Percentiles rank a stretch among this genome's conserved stretches.
These are phyloP conservation scores for Tetrapisispora nanseiensis DNA, from an alignment of 805 yeast genomes.

Conservation along the genomic window DNA sequence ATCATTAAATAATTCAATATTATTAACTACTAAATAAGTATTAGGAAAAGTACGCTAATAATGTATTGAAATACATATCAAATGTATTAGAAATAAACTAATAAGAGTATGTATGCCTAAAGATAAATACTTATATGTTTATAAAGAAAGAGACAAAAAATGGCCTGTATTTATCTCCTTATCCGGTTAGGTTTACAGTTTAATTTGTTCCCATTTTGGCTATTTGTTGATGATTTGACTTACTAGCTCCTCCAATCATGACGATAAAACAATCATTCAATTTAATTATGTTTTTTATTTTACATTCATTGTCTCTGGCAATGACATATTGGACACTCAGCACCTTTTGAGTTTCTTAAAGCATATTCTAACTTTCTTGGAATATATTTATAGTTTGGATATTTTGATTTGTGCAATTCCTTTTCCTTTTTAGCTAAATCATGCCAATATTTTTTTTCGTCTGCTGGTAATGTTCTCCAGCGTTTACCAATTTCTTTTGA, in stretches of 20 bases:
- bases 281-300: not conserved
- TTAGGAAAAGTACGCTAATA: too few species aligned
- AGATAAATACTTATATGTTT: not conserved
- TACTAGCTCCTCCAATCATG: too few species aligned
- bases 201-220: too few species aligned
- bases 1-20: not conserved
- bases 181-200: too few species aligned
- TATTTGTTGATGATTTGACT: too few species aligned
- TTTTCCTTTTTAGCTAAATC: constrained; percentile 75
- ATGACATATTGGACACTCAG: constrained; percentile 2
- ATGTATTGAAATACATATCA: constrained; percentile 1
- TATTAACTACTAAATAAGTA: not conserved
- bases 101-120: not conserved
- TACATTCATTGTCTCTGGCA: not conserved
- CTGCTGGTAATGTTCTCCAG: constrained; percentile 33
- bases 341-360: constrained; percentile 1
- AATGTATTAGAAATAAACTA: constrained; percentile 1
- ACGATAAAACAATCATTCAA: not conserved
- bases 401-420: constrained; percentile 66
- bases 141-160: too few species aligned
- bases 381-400: constrained; percentile 79
- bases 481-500: constrained; percentile 50
- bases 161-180: too few species aligned
- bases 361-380: constrained; percentile 31
- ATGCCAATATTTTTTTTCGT: constrained; percentile 71